These are phyloP conservation scores for Leishmania guyanensis DNA, from an alignment of 208 protist genomes.

Conservation along the genomic window DNA sequence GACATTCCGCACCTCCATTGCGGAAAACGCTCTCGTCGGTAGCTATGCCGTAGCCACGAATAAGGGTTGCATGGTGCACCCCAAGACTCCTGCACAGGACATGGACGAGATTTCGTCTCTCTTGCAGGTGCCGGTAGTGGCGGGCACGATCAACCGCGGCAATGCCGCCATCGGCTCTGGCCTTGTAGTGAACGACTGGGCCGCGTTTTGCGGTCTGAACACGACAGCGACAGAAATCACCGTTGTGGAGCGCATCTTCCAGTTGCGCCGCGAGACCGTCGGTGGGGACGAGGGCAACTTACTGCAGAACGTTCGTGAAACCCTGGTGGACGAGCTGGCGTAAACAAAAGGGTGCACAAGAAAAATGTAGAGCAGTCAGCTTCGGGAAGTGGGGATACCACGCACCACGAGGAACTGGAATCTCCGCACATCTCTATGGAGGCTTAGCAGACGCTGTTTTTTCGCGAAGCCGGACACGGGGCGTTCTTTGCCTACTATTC, in stretches of 20 bases:
- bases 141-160: slow-evolving; percentile 99
- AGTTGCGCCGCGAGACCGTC: slow-evolving; percentile 87
- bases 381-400: neutral
- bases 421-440: neutral
- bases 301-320: slow-evolving; percentile 87
- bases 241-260: slow-evolving; percentile 99
- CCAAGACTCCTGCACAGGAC: slow-evolving; percentile 96
- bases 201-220: slow-evolving; percentile 98
- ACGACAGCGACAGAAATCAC: slow-evolving; percentile 99
- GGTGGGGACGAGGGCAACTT: slow-evolving; percentile 66
- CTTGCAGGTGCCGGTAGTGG: slow-evolving; percentile 98
- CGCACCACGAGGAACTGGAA: neutral
- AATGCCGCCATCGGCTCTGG: slow-evolving; percentile 93
- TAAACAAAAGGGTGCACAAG: slow-evolving; percentile 33
- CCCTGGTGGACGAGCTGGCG: slow-evolving; percentile 87
- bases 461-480: neutral
- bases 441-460: neutral
- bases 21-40: slow-evolving; percentile 98
- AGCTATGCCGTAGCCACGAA: slow-evolving; percentile 98
- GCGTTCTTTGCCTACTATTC: neutral
- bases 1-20: slow-evolving; percentile 98
- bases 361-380: neutral
- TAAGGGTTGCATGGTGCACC: slow-evolving; percentile 98
- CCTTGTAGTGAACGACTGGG: slow-evolving; percentile 99
- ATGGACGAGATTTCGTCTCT: slow-evolving; percentile 99